Conservation (phyloP, 2,329 filamentous ascomycete species). For the Helminthosporium solani region DNA sequence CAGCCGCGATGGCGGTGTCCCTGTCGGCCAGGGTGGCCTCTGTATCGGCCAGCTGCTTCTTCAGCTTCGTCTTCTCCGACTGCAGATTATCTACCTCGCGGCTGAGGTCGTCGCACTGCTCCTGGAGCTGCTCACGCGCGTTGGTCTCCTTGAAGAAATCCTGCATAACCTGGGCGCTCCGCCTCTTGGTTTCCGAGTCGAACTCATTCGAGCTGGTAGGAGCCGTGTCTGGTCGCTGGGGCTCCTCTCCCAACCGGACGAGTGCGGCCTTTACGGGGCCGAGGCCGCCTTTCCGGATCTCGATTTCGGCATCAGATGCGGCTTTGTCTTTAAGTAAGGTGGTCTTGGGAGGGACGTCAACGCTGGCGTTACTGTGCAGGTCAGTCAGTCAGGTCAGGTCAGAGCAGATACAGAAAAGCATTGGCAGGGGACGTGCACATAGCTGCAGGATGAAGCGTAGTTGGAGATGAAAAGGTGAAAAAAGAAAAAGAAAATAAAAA, state of each 20-base stretch:
- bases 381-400: not conserved
- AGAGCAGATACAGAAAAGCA: not conserved
- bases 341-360: conserved; percentile 25
- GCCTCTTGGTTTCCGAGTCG: conserved; percentile 34
- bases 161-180: conserved; percentile 40
- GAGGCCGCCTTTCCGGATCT: conserved; percentile 27
- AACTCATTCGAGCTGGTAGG: conserved; percentile 32
- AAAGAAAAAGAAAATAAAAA: not conserved
- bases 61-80: conserved; percentile 32
- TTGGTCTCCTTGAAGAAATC: conserved; percentile 44
- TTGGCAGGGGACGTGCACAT: not conserved
- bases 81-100: conserved; percentile 36
- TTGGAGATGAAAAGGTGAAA: not conserved
- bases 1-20: conserved; percentile 29
- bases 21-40: conserved; percentile 34
- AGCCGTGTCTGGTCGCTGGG: conserved; percentile 34
- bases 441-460: no score
- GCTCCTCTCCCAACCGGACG: conserved; percentile 31
- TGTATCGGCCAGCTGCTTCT: conserved; percentile 33
- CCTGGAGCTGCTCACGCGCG: conserved; percentile 38
- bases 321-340: conserved; percentile 35
- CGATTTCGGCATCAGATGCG: conserved; percentile 39
- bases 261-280: conserved; percentile 31
- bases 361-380: conserved; percentile 19
- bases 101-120: conserved; percentile 36